Evolutionary conservation across 2,329 filamentous ascomycete genomes (phyloP), one percentile per base, ranked within the genome.

Genomic region (Beauveria varroae): DNA sequence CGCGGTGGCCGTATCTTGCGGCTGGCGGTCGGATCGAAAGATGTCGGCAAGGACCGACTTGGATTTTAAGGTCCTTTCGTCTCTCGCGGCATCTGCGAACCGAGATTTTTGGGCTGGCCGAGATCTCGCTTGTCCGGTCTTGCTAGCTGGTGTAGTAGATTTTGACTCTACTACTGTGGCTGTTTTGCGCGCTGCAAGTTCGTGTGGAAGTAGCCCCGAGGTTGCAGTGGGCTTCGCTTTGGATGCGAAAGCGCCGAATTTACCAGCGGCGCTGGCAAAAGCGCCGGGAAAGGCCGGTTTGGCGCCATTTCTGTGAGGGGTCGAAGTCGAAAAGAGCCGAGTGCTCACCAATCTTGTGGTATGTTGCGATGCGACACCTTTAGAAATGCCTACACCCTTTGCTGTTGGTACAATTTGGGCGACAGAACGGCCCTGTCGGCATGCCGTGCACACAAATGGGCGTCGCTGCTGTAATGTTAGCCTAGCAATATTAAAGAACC

Each of bases 381-480:
- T 24, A 26, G 24, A 14, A 24, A 37, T 7, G 37, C 34, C 12
- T 14, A 40, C 26, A 40, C n/a, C 22, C 16, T 26, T 52, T 28
- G 26, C 24, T 51, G 52, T 53, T 37, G 37, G 44, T 24, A n/a
- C 16, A 26, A 22, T 12, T 20, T 57, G 40, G 37, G 26, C 53
- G 28, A 57, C 14, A 3, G 51, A 46, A 3, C 44, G 37, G 47
- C 53, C 28, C 20, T 60, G 60, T 3, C 46, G 53, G 47, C 60
- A 62, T 44, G 53, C 53, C 54, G 73, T 69, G 73, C 76, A 79
- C 56, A 78, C 69, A 67, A 76, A 78, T 55, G 71, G 69, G 68
- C 72, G 22, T 47, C 37, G 53, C 40, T 57, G 16, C 34, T 47
- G 14, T 30, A 44, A 41, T 58, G 53, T 65, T 56, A 67, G 59